phyloP scores from a whole-genome alignment of 2,329 filamentous ascomycete species.

The Stylonectria norvegica region DNA sequence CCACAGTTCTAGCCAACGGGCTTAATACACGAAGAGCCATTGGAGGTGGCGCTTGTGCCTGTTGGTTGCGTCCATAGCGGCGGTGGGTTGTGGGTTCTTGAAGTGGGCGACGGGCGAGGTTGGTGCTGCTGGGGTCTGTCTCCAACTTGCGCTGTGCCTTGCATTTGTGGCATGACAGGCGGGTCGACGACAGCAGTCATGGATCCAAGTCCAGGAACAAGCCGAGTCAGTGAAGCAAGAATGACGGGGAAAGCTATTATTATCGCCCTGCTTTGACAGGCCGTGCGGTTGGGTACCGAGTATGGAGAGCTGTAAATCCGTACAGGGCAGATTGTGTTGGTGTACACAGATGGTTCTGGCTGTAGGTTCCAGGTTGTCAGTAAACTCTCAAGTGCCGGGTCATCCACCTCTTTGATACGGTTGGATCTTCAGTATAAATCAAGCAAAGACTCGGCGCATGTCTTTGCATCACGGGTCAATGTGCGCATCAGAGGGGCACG shows the following conservation, averaged over 20 bases:
- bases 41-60: slow-evolving; percentile 19
- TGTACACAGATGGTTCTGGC: too few species aligned
- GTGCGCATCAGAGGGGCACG: too few species aligned
- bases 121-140: slow-evolving; percentile 18
- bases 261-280: neutral
- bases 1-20: slow-evolving; percentile 23
- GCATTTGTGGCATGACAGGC: slow-evolving; percentile 28
- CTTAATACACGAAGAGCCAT: slow-evolving; percentile 26
- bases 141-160: slow-evolving; percentile 29
- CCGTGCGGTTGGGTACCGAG: neutral
- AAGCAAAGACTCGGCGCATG: too few species aligned
- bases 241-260: neutral
- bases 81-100: neutral
- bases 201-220: slow-evolving; percentile 25
- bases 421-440: too few species aligned
- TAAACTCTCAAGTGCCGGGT: too few species aligned
- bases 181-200: slow-evolving; percentile 19
- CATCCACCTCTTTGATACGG: too few species aligned
- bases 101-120: slow-evolving; percentile 15
- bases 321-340: too few species aligned
- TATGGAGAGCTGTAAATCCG: neutral
- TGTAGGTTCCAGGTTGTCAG: too few species aligned
- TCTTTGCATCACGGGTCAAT: too few species aligned
- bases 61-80: slow-evolving; percentile 4
- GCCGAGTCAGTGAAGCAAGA: slow-evolving; percentile 14